Evolutionary conservation across 768 basidiomycete species (phyloP), one percentile per base, ranked within the genome.

Genomic region (Kwoniella dendrophila): DNA sequence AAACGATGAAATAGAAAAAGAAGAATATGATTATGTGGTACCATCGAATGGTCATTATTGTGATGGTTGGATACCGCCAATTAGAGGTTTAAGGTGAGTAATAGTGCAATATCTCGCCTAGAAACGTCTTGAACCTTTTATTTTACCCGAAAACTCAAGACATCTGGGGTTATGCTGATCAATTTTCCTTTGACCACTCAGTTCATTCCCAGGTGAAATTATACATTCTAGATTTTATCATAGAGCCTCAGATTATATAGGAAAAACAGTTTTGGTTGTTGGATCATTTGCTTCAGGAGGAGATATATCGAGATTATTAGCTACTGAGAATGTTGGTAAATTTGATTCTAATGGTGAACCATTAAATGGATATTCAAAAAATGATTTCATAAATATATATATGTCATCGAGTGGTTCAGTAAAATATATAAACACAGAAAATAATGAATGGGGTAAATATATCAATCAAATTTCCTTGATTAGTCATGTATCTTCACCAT

Each of bases 221-320:
- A 22, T 74, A 22, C 81, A 81, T 63, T 74, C 79, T 2, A 54
- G 77, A 24, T 80, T 72, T 70, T 81, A 76, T 51, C 67, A 74
- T 4, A 43, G 55, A 8, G 70, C 78, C 1, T 66, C 71, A 12
- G 67, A 70, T 12, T 78, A 68, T 45, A 29, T 38, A 30, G 68
- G 76, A 22, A 62, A 76, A 65, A 77, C 64, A 0, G 74, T 81
- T 18, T 68, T 81, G 34, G 79, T 81, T 1, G 71, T 81, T 16
- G 80, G 81, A 2, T 76, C 75, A 14, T 77, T 69, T 36, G 80
- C 80, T 10, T 81, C 80, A 0, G 81, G 81, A 0, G 78, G 78
- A 43, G 81, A 81, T 55, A 71, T 81, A 18, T 73, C 78, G 0
- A 44, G 71, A 49, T 64, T 63, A 32, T 36, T 74, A n/a, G 70